Evolutionary conservation across 495 filamentous ascomycete genomes (phyloP).

Genomic region (Hypoxylon intermedium): DNA sequence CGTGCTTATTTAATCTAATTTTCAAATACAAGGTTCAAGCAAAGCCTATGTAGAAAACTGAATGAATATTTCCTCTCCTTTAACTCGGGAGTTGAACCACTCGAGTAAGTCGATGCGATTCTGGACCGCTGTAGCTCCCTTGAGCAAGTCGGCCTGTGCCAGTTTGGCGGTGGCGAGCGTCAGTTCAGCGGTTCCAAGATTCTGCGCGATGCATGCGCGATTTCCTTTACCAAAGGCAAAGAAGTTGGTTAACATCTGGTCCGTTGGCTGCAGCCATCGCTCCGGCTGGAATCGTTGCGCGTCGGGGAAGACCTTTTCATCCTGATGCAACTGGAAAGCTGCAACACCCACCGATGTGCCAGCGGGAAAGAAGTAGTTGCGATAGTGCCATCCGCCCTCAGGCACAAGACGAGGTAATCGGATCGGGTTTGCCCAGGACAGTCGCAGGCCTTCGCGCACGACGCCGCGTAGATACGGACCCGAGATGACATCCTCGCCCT

Average conservation of each 20-base stretch:
- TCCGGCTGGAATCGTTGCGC: slow-evolving; percentile 57
- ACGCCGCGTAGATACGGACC: slow-evolving; percentile 44
- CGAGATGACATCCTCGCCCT: slow-evolving; percentile 1
- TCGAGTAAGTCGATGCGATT: slow-evolving; percentile 54
- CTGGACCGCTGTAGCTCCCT: slow-evolving; percentile 43
- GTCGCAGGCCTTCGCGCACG: slow-evolving; percentile 48
- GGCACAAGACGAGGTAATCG: slow-evolving; percentile 58
- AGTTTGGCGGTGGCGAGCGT: slow-evolving; percentile 48
- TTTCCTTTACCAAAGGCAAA: slow-evolving; percentile 59
- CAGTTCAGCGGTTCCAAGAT: slow-evolving; percentile 55
- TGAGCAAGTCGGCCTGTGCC: slow-evolving; percentile 48
- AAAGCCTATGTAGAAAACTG: slow-evolving; percentile 1
- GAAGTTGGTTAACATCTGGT: slow-evolving; percentile 49
- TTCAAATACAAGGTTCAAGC: not conserved
- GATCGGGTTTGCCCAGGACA: slow-evolving; percentile 23
- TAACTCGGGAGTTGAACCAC: slow-evolving; percentile 56
- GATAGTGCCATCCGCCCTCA: slow-evolving; percentile 47
- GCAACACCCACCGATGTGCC: slow-evolving; percentile 55
- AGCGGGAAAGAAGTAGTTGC: slow-evolving; percentile 47
- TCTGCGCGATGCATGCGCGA: slow-evolving; percentile 59
- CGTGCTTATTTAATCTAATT: not conserved
- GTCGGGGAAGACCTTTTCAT: slow-evolving; percentile 53
- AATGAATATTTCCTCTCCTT: not conserved
- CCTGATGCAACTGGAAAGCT: slow-evolving; percentile 53
- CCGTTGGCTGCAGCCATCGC: slow-evolving; percentile 52